Base-by-base conservation (phyloP, 176 grass and related monocot species). In the Luzula sylvatica region DNA sequence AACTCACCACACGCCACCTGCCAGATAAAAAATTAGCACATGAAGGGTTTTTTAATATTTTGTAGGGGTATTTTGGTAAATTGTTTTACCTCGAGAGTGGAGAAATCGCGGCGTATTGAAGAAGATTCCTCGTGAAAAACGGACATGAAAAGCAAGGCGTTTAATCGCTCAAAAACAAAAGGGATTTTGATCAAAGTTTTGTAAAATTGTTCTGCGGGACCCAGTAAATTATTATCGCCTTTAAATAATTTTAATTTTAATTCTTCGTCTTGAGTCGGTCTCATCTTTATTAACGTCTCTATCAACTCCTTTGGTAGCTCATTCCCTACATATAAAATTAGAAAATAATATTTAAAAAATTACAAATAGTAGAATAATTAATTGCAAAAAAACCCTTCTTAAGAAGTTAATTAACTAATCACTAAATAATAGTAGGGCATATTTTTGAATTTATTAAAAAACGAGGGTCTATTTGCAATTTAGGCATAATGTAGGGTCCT, bases 1-100 rank as follows among this genome's bases (percentile, higher is more conserved):
- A 98, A 78, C 68, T 98, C 85, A 45, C 72, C 56, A 53, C 65
- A 98, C 70, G 85, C 92, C 41, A 90, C 58, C 85, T 98, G 49
- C 13, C 35, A 18, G 25, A 55, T 55, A 42, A 14, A 42, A 15
- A 21, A 42, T 5, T 15, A 56, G 65, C 13, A 69, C 25, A 64
- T 14, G 23, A 8, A 27, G 13, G 29, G 1, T 35, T 35, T 32
- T 32, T 32, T 32, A 32, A 32, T 4, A 32, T 4, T 32, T 32
- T 8, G 5, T 4, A 35, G 30, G 30, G 30, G 30, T 35, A 35
- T 35, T 7, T 35, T 35, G 5, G 30, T 2, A 35, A 35, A 7
- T 35, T 39, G 39, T 20, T 29, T 71, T 82, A 88, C 84, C 90
- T 96, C 81, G 56, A 98, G 57, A 48, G 75, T 80, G 35, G 78